phyloP scores from a whole-genome alignment of 2,329 filamentous ascomycete genomes.

The Myriangium duriaei region DNA sequence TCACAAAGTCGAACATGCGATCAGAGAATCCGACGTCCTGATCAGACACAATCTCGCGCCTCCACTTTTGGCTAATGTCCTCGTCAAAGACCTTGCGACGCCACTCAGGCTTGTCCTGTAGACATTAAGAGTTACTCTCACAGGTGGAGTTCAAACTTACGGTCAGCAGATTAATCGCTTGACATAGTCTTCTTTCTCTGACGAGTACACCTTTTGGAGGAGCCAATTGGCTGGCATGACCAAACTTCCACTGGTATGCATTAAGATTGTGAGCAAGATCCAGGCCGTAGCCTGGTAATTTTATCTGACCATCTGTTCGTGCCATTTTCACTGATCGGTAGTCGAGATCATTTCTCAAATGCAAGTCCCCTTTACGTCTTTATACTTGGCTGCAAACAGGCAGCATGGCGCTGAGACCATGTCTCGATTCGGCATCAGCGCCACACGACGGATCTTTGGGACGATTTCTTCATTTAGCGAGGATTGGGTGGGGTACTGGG shows the following conservation, averaged over 20 bases:
- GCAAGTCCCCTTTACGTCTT: too few relatives aligned
- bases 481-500: too few relatives aligned
- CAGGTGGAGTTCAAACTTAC: conserved; percentile 2
- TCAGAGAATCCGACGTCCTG: conserved; percentile 11
- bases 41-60: conserved; percentile 13
- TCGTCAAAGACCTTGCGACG: conserved; percentile 19
- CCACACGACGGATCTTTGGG: too few relatives aligned
- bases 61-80: conserved; percentile 17
- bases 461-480: too few relatives aligned
- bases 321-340: too few relatives aligned
- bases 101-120: conserved; percentile 21
- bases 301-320: not conserved
- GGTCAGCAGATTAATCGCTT: conserved; percentile 7
- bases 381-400: too few relatives aligned
- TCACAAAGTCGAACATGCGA: conserved; percentile 19
- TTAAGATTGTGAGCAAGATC: not conserved
- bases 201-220: conserved; percentile 1
- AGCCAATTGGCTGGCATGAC: not conserved
- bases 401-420: too few relatives aligned
- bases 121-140: conserved; percentile 20
- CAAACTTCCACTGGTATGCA: not conserved
- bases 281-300: not conserved
- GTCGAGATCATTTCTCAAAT: too few relatives aligned
- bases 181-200: conserved; percentile 1
- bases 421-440: too few relatives aligned